A percentile compares a stretch with the other conserved stretches of the same genome.
Evolutionary conservation across 306 rosid genomes (phyloP).

Genomic region (Pyrus bretschneideri): DNA sequence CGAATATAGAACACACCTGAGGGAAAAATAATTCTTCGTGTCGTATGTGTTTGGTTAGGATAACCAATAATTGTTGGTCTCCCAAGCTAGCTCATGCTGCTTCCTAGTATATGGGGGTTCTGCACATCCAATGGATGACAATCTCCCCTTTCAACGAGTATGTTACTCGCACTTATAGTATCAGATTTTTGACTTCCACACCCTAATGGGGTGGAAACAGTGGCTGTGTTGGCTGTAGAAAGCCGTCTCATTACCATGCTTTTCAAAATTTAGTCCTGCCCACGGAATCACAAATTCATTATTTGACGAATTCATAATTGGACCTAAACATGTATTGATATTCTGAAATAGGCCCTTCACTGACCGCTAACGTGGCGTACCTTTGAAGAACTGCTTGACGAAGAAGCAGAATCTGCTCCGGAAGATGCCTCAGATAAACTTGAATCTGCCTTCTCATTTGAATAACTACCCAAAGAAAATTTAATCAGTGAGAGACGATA

Average conservation of each 20-base stretch:
- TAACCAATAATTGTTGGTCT: background rate
- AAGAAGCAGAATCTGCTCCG: conserved; percentile 34
- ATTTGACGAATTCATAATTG: background rate
- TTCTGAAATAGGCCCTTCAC: background rate
- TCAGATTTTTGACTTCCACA: background rate
- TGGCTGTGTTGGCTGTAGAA: background rate
- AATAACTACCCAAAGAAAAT: conserved; percentile 38
- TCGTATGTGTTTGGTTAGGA: background rate
- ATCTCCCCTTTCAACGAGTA: background rate
- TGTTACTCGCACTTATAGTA: background rate
- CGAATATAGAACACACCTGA: background rate
- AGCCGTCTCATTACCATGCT: background rate
- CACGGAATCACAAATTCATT: background rate
- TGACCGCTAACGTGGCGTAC: conserved; percentile 9
- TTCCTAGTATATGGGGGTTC: background rate
- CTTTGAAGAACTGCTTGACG: conserved; percentile 43
- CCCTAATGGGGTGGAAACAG: background rate
- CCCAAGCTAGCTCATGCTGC: background rate
- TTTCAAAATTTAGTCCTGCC: conserved; percentile 20
- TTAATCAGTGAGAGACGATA: background rate
- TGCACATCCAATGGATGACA: background rate
- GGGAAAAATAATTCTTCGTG: background rate
- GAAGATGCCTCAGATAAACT: conserved; percentile 38
- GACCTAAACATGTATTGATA: background rate
- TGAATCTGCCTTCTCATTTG: conserved; percentile 72